Evolutionary conservation across 1,284 basidiomycete genomes (phyloP).

Genomic region (Peniophora sp.): DNA sequence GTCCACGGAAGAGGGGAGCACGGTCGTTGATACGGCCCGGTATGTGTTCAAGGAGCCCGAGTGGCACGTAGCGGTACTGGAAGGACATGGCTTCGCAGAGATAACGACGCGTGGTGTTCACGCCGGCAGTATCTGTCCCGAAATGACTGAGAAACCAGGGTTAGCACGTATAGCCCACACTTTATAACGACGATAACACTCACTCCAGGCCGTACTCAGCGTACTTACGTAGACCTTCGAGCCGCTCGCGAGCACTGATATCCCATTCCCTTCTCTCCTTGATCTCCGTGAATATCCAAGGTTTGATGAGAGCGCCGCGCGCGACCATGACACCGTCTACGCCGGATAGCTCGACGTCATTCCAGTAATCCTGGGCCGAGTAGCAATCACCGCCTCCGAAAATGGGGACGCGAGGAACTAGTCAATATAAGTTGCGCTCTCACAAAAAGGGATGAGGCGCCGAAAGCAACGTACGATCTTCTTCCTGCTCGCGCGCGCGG

Average conservation of each 20-base stretch:
- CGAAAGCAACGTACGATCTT: conserved; percentile 47
- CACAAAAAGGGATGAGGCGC: conserved; percentile 5
- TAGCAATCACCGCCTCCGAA: conserved; percentile 96
- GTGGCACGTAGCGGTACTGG: conserved; percentile 91
- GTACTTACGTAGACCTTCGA: conserved; percentile 81
- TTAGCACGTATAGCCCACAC: neutral
- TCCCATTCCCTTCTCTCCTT: conserved; percentile 93
- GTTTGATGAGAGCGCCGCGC: conserved; percentile 91
- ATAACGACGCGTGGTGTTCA: conserved; percentile 91
- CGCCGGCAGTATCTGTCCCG: conserved; percentile 86
- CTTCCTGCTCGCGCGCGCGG: conserved; percentile 70
- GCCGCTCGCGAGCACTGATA: conserved; percentile 84
- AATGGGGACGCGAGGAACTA: conserved; percentile 82
- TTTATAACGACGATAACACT: conserved; percentile 24
- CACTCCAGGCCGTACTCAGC: conserved; percentile 72
- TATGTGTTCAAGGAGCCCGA: conserved; percentile 84
- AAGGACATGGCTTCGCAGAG: conserved; percentile 93
- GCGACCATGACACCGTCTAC: conserved; percentile 96
- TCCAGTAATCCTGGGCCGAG: conserved; percentile 80
- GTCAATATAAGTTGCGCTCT: neutral
- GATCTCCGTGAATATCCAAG: conserved; percentile 96
- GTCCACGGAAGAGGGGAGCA: conserved; percentile 77
- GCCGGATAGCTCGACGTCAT: conserved; percentile 65
- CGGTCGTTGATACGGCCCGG: conserved; percentile 87
- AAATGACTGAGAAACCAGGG: conserved; percentile 53